phyloP scores from a whole-genome alignment of 148 eudicot species.

The Persicaria maculosa region DNA sequence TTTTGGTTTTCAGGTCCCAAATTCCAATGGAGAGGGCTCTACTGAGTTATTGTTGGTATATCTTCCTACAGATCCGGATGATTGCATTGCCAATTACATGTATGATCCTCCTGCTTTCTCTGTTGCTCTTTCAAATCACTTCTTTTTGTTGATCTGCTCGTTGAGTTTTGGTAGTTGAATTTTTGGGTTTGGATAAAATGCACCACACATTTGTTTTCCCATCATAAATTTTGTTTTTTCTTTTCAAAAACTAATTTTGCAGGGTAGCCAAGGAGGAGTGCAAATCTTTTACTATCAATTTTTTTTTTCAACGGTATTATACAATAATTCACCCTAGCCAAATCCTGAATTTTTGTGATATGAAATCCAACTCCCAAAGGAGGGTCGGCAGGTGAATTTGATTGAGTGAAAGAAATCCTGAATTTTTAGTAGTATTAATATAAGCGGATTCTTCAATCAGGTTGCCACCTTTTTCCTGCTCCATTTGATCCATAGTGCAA shows the following conservation, averaged over 20 bases:
- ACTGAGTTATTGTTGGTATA: conserved; percentile 9
- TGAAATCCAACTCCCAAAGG: no score
- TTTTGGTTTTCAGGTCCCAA: conserved; percentile 8
- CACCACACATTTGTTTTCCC: no score
- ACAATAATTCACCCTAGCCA: no score
- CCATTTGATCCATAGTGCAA: neutral
- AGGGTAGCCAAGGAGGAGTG: no score
- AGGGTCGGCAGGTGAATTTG: no score
- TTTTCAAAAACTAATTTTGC: no score
- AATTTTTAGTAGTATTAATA: neutral
- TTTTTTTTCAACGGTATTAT: no score
- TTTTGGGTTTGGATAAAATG: no score
- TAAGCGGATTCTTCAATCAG: neutral
- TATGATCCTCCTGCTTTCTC: conserved; percentile 4
- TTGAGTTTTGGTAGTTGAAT: neutral
- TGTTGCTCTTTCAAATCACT: neutral
- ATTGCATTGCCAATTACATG: conserved; percentile 12
- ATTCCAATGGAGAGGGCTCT: conserved; percentile 11
- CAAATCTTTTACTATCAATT: no score
- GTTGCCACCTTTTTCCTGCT: neutral
- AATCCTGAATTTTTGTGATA: neutral
- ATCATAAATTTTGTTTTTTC: no score
- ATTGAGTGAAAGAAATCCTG: no score
- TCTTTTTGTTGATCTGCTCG: neutral
- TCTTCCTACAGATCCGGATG: neutral